phyloP scores from a whole-genome alignment of 805 yeast species.

The Wickerhamiella azyma region DNA sequence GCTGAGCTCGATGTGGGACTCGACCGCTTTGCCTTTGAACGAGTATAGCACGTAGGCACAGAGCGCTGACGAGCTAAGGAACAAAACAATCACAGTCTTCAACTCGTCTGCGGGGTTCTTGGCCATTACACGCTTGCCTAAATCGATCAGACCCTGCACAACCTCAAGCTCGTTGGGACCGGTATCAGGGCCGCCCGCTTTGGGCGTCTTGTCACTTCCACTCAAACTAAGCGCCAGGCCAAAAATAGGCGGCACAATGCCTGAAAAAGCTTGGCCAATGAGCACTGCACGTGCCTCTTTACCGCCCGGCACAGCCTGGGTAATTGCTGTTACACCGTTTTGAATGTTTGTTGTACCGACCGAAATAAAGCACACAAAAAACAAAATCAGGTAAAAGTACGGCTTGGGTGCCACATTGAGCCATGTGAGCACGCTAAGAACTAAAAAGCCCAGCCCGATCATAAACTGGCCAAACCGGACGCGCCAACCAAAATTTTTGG shows the following conservation, averaged over 20 bases:
- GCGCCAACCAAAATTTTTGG: slow-evolving; percentile 45
- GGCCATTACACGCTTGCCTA: neutral
- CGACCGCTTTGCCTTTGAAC: slow-evolving; percentile 10
- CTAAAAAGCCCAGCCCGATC: slow-evolving; percentile 43
- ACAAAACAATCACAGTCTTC: slow-evolving; percentile 32
- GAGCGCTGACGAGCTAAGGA: slow-evolving; percentile 14
- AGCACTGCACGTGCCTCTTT: slow-evolving; percentile 44
- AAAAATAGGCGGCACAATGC: slow-evolving; percentile 75
- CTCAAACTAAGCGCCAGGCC: slow-evolving; percentile 38
- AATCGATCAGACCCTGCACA: no score
- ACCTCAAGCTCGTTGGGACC: no score
- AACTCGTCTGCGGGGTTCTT: slow-evolving; percentile 10
- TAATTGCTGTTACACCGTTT: slow-evolving; percentile 81
- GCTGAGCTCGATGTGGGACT: slow-evolving; percentile 11
- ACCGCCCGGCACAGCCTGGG: slow-evolving; percentile 35
- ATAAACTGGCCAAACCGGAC: slow-evolving; percentile 46
- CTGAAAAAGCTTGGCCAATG: slow-evolving; percentile 92
- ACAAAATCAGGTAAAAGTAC: slow-evolving; percentile 39
- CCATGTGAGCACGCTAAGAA: slow-evolving; percentile 33
- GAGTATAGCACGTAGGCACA: slow-evolving; percentile 8
- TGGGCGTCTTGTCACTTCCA: neutral
- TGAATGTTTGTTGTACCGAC: slow-evolving; percentile 73
- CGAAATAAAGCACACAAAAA: slow-evolving; percentile 49
- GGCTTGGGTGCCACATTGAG: slow-evolving; percentile 11
- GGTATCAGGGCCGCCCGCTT: no score